These are phyloP conservation scores for Stygiomarasmius scandens DNA, from an alignment of 1,284 basidiomycete genomes.

Conservation along the genomic window DNA sequence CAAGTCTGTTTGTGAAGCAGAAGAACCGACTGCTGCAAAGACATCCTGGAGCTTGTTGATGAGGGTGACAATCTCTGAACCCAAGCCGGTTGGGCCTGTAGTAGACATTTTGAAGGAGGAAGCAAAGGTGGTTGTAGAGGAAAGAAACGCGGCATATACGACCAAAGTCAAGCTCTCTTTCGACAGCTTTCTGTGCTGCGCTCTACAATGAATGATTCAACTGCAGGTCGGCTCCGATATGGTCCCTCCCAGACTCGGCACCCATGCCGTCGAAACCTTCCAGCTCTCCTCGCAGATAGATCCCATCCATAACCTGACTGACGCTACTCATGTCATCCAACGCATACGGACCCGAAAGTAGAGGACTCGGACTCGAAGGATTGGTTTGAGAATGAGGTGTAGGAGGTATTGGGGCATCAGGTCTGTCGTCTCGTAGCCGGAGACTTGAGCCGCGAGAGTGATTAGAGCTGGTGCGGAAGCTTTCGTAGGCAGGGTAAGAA, in stretches of 20 bases:
- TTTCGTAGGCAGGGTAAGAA: conserved; percentile 19
- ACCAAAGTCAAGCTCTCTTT: not conserved
- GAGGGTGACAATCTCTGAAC: conserved; percentile 74
- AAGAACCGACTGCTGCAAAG: conserved; percentile 79
- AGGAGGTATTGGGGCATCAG: too few relatives aligned
- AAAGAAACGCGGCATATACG: not conserved
- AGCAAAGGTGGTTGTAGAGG: too few relatives aligned
- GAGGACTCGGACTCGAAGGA: conserved; percentile 67
- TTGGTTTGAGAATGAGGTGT: too few relatives aligned
- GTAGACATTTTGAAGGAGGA: conserved; percentile 50
- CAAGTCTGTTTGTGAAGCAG: conserved; percentile 76
- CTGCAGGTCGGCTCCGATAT: too few relatives aligned
- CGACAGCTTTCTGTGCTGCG: not conserved
- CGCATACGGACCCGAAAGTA: conserved; percentile 37
- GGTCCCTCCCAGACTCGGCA: conserved; percentile 33
- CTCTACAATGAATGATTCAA: too few relatives aligned
- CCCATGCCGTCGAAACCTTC: too few relatives aligned
- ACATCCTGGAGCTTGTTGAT: conserved; percentile 88
- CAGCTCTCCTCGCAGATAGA: too few relatives aligned
- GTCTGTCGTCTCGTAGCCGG: too few relatives aligned
- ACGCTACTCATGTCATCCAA: too few relatives aligned
- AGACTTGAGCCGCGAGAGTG: too few relatives aligned
- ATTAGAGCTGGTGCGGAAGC: too few relatives aligned
- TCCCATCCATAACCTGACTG: too few relatives aligned
- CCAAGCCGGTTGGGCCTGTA: conserved; percentile 59